Conservation (phyloP, 1,284 basidiomycete genomes). For the Papiliotrema terrestris region DNA sequence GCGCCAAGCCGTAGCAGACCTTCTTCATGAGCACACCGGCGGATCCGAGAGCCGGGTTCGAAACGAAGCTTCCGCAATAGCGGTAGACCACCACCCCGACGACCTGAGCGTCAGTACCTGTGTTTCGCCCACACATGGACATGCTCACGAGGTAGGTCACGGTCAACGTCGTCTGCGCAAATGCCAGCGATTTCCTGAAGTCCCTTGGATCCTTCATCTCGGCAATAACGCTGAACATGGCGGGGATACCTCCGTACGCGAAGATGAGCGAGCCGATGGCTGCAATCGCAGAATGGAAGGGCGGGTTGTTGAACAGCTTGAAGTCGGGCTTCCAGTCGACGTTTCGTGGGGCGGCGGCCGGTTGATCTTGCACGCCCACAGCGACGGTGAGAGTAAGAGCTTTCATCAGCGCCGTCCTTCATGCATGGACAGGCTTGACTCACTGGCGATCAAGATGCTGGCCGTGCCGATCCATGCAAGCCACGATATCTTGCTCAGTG, state of each 20-base stretch:
- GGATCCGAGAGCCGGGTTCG: conserved; percentile 40
- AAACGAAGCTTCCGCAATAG: conserved; percentile 28
- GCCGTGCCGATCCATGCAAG: conserved; percentile 42
- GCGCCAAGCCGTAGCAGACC: conserved; percentile 38
- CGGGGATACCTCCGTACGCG: conserved; percentile 34
- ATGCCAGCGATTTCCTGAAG: conserved; percentile 21
- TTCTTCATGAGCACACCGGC: conserved; percentile 22
- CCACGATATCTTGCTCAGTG: conserved; percentile 44
- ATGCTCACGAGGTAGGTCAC: conserved; percentile 34
- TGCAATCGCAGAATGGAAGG: conserved; percentile 38
- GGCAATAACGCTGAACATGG: conserved; percentile 42
- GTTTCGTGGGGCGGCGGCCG: conserved; percentile 21
- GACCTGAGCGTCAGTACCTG: conserved; percentile 6
- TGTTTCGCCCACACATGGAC: background rate
- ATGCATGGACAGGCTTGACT: background rate
- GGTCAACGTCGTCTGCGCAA: conserved; percentile 32
- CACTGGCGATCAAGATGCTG: conserved; percentile 30
- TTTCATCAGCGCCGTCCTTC: background rate
- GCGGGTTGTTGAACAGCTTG: conserved; percentile 23
- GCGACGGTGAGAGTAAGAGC: conserved; percentile 46
- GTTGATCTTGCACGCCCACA: conserved; percentile 46
- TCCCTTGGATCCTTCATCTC: conserved; percentile 46
- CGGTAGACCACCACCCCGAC: conserved; percentile 24
- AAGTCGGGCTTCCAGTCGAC: conserved; percentile 29
- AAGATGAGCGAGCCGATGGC: conserved; percentile 43